These are phyloP conservation scores for Kickxella alabastrina DNA, from an alignment of 192 early-diverging fungal genomes.

Conservation along the genomic window DNA sequence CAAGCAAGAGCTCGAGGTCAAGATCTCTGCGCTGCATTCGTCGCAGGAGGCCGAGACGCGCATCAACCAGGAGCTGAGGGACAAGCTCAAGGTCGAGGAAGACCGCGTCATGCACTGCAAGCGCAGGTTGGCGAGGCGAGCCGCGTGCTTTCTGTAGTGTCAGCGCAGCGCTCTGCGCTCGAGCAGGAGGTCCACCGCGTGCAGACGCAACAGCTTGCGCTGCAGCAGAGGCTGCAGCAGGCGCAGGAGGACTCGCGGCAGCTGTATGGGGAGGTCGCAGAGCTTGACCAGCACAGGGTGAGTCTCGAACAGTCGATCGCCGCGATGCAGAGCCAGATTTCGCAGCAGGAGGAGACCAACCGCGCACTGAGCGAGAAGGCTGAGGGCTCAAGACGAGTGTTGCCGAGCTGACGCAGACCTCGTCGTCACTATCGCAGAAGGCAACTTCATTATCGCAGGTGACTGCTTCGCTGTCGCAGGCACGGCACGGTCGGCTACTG, in stretches of 20 bases:
- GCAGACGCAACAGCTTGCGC: constrained; percentile 39
- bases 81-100: constrained; percentile 39
- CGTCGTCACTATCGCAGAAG: neutral
- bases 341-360: constrained; percentile 24
- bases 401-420: constrained; percentile 18
- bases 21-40: constrained; percentile 37
- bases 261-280: constrained; percentile 25
- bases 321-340: constrained; percentile 20
- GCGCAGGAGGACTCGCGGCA: constrained; percentile 44
- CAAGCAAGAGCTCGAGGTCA: constrained; percentile 49
- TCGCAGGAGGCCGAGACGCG: constrained; percentile 47
- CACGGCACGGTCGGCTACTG: constrained; percentile 2
- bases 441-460: constrained; percentile 1
- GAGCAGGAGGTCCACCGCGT: constrained; percentile 44
- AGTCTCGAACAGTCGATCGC: constrained; percentile 21
- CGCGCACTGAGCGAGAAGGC: constrained; percentile 7
- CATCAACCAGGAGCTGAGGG: constrained; percentile 49
- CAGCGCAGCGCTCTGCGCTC: constrained; percentile 37
- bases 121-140: constrained; percentile 34
- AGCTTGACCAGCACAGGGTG: constrained; percentile 34
- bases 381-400: constrained; percentile 11
- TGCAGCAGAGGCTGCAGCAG: constrained; percentile 34
- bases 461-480: neutral
- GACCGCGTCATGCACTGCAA: constrained; percentile 21
- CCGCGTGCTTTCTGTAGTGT: constrained; percentile 26